These are phyloP conservation scores for Dothistroma septosporum DNA, from an alignment of 2,329 filamentous ascomycete species.

Conservation along the genomic window DNA sequence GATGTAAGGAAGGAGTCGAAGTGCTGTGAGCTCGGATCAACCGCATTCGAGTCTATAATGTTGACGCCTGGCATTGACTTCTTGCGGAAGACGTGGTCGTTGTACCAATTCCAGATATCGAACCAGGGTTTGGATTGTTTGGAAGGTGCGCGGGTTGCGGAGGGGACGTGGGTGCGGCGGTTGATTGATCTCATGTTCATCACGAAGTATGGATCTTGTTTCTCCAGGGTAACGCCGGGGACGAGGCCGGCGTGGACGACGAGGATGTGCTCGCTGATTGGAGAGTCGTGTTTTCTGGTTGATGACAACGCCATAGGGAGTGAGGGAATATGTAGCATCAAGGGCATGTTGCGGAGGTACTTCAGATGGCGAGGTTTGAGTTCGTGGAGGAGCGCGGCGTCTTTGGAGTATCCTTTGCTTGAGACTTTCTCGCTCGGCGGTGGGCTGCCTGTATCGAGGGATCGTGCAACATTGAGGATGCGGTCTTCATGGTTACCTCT, in stretches of 20 bases:
- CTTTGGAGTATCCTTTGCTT: slow-evolving; percentile 27
- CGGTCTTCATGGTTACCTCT: slow-evolving; percentile 92
- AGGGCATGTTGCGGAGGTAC: slow-evolving; percentile 34
- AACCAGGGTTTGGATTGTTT: slow-evolving; percentile 29
- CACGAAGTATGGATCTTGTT: slow-evolving; percentile 71
- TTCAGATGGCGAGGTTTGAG: slow-evolving; percentile 31
- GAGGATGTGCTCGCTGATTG: slow-evolving; percentile 57
- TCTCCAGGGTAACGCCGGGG: slow-evolving; percentile 64
- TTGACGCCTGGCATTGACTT: slow-evolving; percentile 21
- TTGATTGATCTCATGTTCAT: slow-evolving; percentile 91
- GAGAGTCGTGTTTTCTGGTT: slow-evolving; percentile 45
- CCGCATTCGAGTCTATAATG: slow-evolving; percentile 7
- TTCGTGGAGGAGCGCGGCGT: slow-evolving; percentile 26
- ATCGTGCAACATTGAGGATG: slow-evolving; percentile 55
- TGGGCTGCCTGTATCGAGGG: slow-evolving; percentile 2
- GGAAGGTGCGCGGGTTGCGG: slow-evolving; percentile 33
- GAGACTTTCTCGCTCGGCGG: slow-evolving; percentile 10
- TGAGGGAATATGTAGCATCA: slow-evolving; percentile 36
- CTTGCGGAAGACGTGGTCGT: slow-evolving; percentile 26
- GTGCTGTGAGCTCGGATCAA: background rate
- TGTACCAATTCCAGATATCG: slow-evolving; percentile 35
- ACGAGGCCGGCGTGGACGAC: slow-evolving; percentile 85
- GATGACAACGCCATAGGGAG: slow-evolving; percentile 25
- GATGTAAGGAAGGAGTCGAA: slow-evolving; percentile 7
- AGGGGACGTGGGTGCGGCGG: slow-evolving; percentile 57